Percentiles rank a stretch among this genome's conserved stretches.
Conservation (phyloP, 495 filamentous ascomycete genomes). For the Aspergillus bridgeri region DNA sequence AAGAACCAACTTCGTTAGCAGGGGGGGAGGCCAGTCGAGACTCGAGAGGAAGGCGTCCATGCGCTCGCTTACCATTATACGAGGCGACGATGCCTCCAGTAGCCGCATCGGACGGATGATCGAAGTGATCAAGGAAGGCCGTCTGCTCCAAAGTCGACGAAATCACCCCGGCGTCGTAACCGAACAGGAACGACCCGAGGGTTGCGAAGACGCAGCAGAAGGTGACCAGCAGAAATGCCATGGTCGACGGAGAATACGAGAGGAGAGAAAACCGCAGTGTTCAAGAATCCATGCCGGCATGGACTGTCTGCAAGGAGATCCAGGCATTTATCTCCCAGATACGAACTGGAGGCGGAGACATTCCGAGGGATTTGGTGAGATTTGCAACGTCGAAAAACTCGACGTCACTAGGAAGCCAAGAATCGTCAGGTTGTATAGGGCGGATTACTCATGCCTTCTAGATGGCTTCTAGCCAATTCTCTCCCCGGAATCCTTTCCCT, state of each 20-base stretch:
- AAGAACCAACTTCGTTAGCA: neutral
- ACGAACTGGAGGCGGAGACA: neutral
- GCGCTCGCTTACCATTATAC: conserved; percentile 35
- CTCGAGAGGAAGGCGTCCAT: neutral
- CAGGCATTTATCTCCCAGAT: neutral
- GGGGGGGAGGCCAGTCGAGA: neutral
- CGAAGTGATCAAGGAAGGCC: conserved; percentile 41
- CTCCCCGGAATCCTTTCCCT: too few species aligned
- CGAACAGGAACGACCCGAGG: conserved; percentile 57
- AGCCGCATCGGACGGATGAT: conserved; percentile 35
- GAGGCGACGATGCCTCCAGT: conserved; percentile 51
- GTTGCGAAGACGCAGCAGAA: conserved; percentile 51
- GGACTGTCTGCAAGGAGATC: neutral
- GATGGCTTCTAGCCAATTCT: neutral
- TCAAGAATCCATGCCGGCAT: neutral
- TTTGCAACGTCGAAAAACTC: neutral
- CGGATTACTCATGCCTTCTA: neutral
- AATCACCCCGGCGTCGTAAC: conserved; percentile 51
- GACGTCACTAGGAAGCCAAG: too few species aligned
- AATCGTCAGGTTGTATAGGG: too few species aligned
- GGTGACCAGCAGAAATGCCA: conserved; percentile 39
- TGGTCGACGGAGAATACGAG: conserved; percentile 2
- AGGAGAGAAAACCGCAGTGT: neutral
- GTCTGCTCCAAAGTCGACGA: conserved; percentile 46
- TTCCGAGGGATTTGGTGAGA: neutral